phyloP scores from a whole-genome alignment of 1,284 basidiomycete species.

The Erythrobasidium hasegawianum region DNA sequence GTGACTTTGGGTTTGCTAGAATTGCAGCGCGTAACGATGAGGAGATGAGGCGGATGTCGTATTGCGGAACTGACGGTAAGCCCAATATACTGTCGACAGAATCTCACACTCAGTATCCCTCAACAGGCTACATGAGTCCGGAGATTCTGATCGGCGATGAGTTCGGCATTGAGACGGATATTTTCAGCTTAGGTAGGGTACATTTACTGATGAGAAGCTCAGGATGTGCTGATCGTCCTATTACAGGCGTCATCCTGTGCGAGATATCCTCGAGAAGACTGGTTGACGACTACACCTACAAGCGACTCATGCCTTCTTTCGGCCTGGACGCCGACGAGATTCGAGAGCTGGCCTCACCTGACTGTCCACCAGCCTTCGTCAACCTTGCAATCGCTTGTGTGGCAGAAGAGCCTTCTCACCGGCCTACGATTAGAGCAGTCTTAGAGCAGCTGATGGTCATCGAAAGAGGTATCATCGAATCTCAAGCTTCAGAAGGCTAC shows the following conservation, averaged over 20 bases:
- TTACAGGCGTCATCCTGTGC: constrained; percentile 78
- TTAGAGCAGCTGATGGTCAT: constrained; percentile 65
- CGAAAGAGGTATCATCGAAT: constrained; percentile 37
- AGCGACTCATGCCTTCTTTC: constrained; percentile 69
- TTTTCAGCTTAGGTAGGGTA: constrained; percentile 65
- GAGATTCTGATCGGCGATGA: constrained; percentile 88
- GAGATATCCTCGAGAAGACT: constrained; percentile 82
- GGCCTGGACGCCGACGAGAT: constrained; percentile 74
- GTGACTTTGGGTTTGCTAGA: constrained; percentile 76
- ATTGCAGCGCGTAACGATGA: constrained; percentile 88
- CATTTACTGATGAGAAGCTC: too few relatives aligned
- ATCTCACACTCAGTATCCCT: too few relatives aligned
- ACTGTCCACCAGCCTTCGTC: constrained; percentile 74
- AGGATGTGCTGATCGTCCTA: not conserved
- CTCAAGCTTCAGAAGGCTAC: constrained; percentile 53
- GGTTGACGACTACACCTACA: constrained; percentile 73
- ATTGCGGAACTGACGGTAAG: constrained; percentile 89
- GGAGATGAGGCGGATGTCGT: constrained; percentile 84
- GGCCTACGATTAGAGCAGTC: constrained; percentile 74
- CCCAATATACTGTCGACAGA: not conserved
- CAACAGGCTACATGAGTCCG: constrained; percentile 56
- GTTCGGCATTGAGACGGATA: constrained; percentile 88
- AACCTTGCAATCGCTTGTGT: constrained; percentile 75
- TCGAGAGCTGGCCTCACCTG: constrained; percentile 62
- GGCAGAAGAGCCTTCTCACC: constrained; percentile 60